Evolutionary conservation across 192 early-diverging fungal species (phyloP).

Genomic region (Physocladia obscura): DNA sequence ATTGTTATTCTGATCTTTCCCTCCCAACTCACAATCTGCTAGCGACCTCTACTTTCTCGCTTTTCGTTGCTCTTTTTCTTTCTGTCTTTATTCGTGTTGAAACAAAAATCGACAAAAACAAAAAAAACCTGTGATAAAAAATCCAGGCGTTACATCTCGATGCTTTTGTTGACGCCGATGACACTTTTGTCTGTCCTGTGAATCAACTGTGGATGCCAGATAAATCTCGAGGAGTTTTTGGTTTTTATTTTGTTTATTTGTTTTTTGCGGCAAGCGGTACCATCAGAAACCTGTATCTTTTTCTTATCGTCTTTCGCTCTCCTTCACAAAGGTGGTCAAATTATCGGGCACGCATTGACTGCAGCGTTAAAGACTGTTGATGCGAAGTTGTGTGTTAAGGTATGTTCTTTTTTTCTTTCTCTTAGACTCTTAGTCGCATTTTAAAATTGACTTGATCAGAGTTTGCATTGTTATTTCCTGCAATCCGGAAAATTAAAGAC

Average conservation of each 20-base stretch:
- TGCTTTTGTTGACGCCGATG: slow-evolving; percentile 13
- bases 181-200: slow-evolving; percentile 2
- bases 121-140: too few relatives aligned
- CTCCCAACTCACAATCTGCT: too few relatives aligned
- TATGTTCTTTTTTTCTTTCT: slow-evolving; percentile 69
- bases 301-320: too few relatives aligned
- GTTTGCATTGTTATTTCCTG: slow-evolving; percentile 84
- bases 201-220: slow-evolving; percentile 74
- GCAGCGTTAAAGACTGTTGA: slow-evolving; percentile 79
- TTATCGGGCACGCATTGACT: slow-evolving; percentile 73
- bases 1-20: too few relatives aligned
- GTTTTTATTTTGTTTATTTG: too few relatives aligned
- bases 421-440: slow-evolving; percentile 48
- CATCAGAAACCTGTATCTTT: too few relatives aligned
- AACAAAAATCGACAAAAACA: too few relatives aligned
- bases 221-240: slow-evolving; percentile 86
- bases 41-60: too few relatives aligned
- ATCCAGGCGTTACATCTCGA: slow-evolving; percentile 22
- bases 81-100: too few relatives aligned
- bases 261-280: neutral
- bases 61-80: too few relatives aligned
- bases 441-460: slow-evolving; percentile 6
- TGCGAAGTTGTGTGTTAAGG: slow-evolving; percentile 62
- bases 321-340: slow-evolving; percentile 46
- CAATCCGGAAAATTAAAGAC: slow-evolving; percentile 70